Evolutionary conservation across 306 rosid genomes (phyloP).

Genomic region (Ziziphus jujuba): DNA sequence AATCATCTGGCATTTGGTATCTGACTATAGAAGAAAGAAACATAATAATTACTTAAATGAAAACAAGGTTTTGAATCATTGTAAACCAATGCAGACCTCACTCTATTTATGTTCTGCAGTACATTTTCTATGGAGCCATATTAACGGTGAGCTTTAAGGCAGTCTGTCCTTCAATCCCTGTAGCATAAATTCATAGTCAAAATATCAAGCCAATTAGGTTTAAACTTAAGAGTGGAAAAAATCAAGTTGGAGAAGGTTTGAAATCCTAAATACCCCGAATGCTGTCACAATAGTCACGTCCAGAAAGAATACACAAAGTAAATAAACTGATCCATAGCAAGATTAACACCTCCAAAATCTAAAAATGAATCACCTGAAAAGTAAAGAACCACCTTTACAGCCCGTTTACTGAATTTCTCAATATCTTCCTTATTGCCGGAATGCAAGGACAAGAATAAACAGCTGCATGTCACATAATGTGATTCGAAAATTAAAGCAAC

Average conservation of each 20-base stretch:
- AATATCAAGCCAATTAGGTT: background rate
- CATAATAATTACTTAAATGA: background rate
- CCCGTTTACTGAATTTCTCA: constrained; percentile 91
- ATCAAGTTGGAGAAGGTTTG: background rate
- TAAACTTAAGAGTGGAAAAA: background rate
- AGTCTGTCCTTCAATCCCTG: constrained; percentile 94
- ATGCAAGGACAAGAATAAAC: constrained; percentile 44
- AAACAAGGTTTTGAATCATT: background rate
- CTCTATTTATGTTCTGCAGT: constrained; percentile 78
- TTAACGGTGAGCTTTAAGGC: constrained; percentile 94
- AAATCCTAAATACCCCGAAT: constrained; percentile 68
- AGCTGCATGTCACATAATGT: constrained; percentile 9
- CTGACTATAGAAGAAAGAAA: constrained; percentile 37
- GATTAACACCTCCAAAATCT: constrained; percentile 87
- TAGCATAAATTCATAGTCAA: constrained; percentile 21
- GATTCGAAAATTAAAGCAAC: too few relatives aligned
- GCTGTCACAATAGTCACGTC: constrained; percentile 90
- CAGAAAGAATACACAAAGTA: constrained; percentile 95
- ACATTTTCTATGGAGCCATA: constrained; percentile 88
- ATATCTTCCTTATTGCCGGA: constrained; percentile 81
- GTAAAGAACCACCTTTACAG: constrained; percentile 68
- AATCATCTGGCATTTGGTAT: constrained; percentile 83
- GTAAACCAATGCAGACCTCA: constrained; percentile 53
- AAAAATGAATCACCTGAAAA: constrained; percentile 29
- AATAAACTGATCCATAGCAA: constrained; percentile 91